Conservation (phyloP, 352 stramenopile genomes). For the Pelagophyceae sp. region DNA sequence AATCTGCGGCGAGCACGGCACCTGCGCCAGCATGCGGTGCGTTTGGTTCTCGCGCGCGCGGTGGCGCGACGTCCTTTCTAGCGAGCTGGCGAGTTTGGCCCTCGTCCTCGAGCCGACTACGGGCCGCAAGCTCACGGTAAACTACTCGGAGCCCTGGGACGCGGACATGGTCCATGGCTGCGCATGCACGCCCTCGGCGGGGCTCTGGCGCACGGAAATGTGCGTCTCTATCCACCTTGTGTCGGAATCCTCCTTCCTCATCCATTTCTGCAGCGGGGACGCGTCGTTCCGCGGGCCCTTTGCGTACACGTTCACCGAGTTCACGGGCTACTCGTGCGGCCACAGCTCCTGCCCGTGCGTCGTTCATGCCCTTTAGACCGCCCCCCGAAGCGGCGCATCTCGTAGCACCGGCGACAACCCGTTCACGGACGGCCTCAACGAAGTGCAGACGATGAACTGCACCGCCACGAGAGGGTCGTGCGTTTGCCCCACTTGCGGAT, state of each 20-base stretch:
- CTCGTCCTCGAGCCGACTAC: background rate
- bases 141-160: conserved; percentile 11
- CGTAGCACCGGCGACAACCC: conserved; percentile 16
- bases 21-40: conserved; percentile 9
- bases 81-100: background rate
- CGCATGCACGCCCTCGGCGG: background rate
- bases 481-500: too few species aligned
- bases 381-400: too few species aligned
- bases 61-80: too few species aligned
- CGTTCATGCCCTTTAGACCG: too few species aligned
- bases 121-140: background rate
- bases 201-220: background rate
- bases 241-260: background rate
- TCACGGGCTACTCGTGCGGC: background rate
- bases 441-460: conserved; percentile 11
- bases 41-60: too few species aligned
- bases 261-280: background rate
- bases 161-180: background rate
- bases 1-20: conserved; percentile 2
- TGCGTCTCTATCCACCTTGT: background rate
- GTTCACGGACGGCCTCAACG: background rate
- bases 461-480: background rate
- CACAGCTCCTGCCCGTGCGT: conserved; percentile 11
- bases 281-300: background rate
- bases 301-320: background rate